phyloP scores from a whole-genome alignment of 1,139 yeast genomes.

The Sugiyamaella paludigena region DNA sequence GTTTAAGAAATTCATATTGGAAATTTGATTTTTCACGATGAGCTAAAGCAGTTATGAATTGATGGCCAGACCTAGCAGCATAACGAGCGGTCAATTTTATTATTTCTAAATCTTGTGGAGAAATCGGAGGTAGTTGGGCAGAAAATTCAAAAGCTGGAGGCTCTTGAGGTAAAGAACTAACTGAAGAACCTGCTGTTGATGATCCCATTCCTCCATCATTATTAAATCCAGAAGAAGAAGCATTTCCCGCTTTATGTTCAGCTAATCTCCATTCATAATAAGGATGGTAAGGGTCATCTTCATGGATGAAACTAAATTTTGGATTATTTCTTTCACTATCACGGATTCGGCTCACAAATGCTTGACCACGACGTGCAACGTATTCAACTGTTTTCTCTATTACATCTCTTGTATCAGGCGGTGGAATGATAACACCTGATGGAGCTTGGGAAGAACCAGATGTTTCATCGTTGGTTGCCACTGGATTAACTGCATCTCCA shows the following conservation, averaged over 20 bases:
- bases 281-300: conserved; percentile 52
- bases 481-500: too few relatives aligned
- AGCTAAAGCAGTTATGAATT: conserved; percentile 43
- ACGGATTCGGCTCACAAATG: conserved; percentile 57
- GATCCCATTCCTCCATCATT: conserved; percentile 8
- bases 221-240: conserved; percentile 2
- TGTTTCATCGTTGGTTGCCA: too few relatives aligned
- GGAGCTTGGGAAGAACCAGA: conserved; percentile 3
- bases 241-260: conserved; percentile 32
- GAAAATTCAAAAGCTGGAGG: conserved; percentile 50
- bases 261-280: conserved; percentile 51
- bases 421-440: conserved; percentile 50
- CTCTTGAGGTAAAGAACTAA: conserved; percentile 27
- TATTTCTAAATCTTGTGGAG: conserved; percentile 63
- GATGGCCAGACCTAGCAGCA: conserved; percentile 54
- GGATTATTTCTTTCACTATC: conserved; percentile 47
- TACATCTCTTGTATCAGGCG: conserved; percentile 50
- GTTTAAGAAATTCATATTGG: conserved; percentile 68
- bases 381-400: conserved; percentile 74
- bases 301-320: conserved; percentile 62
- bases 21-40: conserved; percentile 45
- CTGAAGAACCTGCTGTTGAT: conserved; percentile 9
- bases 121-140: conserved; percentile 52
- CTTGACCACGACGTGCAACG: conserved; percentile 63
- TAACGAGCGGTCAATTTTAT: conserved; percentile 72